Evolutionary conservation across 148 eudicot genomes (phyloP).

Genomic region (Persicaria maculosa): DNA sequence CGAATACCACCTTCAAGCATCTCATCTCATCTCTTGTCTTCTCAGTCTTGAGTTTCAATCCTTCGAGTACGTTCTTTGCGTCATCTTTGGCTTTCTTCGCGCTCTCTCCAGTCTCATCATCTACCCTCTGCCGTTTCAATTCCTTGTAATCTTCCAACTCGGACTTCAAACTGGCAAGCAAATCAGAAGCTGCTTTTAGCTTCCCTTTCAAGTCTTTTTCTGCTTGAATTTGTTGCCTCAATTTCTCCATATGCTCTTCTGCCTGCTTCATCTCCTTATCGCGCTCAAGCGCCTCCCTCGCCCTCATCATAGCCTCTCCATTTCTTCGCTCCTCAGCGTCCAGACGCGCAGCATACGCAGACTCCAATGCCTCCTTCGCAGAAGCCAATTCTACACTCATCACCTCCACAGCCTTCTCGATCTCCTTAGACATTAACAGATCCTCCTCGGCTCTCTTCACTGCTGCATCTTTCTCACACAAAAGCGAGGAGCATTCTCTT

Average conservation of each 20-base stretch:
- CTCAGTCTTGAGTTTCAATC: conserved; percentile 55
- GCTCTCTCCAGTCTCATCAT: neutral
- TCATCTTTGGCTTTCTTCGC: conserved; percentile 36
- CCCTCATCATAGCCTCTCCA: conserved; percentile 72
- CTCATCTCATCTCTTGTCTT: conserved; percentile 59
- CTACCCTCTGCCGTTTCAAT: conserved; percentile 46
- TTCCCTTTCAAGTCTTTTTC: conserved; percentile 59
- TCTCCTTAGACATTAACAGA: conserved; percentile 42
- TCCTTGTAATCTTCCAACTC: conserved; percentile 45
- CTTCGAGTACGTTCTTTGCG: conserved; percentile 58
- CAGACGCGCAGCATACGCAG: conserved; percentile 61
- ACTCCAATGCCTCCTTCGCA: conserved; percentile 56
- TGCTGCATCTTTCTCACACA: conserved; percentile 53
- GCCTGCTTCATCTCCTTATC: conserved; percentile 68
- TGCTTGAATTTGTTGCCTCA: conserved; percentile 42
- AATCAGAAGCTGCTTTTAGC: conserved; percentile 37
- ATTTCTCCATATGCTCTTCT: conserved; percentile 58
- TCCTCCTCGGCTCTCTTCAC: conserved; percentile 61
- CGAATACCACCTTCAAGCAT: conserved; percentile 54
- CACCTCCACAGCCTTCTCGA: conserved; percentile 74
- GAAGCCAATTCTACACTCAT: conserved; percentile 61
- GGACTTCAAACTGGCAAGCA: conserved; percentile 49
- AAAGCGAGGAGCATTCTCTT: conserved; percentile 38
- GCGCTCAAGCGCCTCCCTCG: conserved; percentile 57
- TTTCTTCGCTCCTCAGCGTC: conserved; percentile 88